Base-by-base conservation (phyloP, 495 filamentous ascomycete species). In the Staphylotrichum longicolle region DNA sequence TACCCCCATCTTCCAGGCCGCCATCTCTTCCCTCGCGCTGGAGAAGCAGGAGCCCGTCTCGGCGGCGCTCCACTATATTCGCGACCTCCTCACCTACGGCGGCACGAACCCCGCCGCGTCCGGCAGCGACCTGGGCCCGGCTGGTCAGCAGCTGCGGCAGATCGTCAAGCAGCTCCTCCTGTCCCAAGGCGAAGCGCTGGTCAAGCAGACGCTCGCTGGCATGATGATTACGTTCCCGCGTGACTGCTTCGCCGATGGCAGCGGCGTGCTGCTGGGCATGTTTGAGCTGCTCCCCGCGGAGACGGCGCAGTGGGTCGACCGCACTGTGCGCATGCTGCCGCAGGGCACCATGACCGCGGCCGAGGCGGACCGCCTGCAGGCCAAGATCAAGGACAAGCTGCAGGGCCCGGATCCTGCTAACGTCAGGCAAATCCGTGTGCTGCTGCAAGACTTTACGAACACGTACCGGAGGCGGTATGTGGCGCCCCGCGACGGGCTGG, bases 181-280 rank as follows among this genome's bases (percentile, higher is more conserved):
- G 2, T 77, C 80, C 0, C 85, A 93, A 53, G 94, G 95, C 52
- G 88, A 92, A 71, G 72, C 83, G 32, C 80, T 99, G 40, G 82
- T 90, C 27, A 91, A 96, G 71, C 89, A 91, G 46, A 84, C 95
- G 44, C 76, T 98, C 69, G 92, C 91, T 5, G 94, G 94, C 63
- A 93, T 99, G 92, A 97, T 99, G 93, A 97, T 96, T 71, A 91
- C 86, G 0, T 99, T 98, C 79, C 94, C 94, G 0, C 83, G 86
- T 48, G 95, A 96, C 70, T 97, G 92, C 75, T 92, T 98, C 73
- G 84, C 93, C 1, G 95, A 98, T 74, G 92, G 91, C 6, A 94
- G 89, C 32, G 90, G 92, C 10, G 89, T 96, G n/a, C 75, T 98
- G 62, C 85, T 99, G 67, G 86, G 84, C 2, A 78, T 97, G 63